These are phyloP conservation scores for Sphaerosporella brunnea DNA, from an alignment of 495 filamentous ascomycete genomes.

Conservation along the genomic window DNA sequence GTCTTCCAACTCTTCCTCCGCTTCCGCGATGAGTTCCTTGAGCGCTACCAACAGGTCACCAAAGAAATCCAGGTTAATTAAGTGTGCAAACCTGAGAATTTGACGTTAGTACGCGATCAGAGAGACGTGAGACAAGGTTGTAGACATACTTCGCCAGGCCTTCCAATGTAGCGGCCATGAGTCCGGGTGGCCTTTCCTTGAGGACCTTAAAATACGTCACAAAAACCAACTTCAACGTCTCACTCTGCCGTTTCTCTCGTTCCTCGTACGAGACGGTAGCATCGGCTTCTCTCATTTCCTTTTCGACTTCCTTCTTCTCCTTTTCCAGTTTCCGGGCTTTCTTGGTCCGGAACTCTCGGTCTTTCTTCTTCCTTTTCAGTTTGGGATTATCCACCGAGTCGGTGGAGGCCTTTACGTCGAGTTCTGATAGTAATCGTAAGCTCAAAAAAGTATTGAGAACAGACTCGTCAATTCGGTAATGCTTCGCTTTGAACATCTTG, in stretches of 20 bases:
- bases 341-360: conserved; percentile 54
- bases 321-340: conserved; percentile 53
- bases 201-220: conserved; percentile 85
- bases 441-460: conserved; percentile 83
- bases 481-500: conserved; percentile 80
- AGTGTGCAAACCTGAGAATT: conserved; percentile 50
- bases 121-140: no score
- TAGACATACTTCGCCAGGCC: conserved; percentile 57
- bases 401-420: conserved; percentile 60
- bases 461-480: conserved; percentile 65
- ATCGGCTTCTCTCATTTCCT: conserved; percentile 86
- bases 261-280: conserved; percentile 81
- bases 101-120: conserved; percentile 4
- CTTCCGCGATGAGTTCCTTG: conserved; percentile 67
- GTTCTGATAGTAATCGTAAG: conserved; percentile 72
- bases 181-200: conserved; percentile 53
- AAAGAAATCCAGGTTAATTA: conserved; percentile 98
- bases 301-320: conserved; percentile 70
- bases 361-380: conserved; percentile 21
- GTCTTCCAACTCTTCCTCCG: conserved; percentile 32
- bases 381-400: conserved; percentile 38
- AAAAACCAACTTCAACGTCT: conserved; percentile 91
- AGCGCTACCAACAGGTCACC: conserved; percentile 86
- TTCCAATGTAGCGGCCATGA: conserved; percentile 89
- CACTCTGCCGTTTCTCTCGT: conserved; percentile 75